Percentiles rank a stretch among this genome's conserved stretches.
These are phyloP conservation scores for Solanum pennellii DNA, from an alignment of 257 asterid species.

Conservation along the genomic window DNA sequence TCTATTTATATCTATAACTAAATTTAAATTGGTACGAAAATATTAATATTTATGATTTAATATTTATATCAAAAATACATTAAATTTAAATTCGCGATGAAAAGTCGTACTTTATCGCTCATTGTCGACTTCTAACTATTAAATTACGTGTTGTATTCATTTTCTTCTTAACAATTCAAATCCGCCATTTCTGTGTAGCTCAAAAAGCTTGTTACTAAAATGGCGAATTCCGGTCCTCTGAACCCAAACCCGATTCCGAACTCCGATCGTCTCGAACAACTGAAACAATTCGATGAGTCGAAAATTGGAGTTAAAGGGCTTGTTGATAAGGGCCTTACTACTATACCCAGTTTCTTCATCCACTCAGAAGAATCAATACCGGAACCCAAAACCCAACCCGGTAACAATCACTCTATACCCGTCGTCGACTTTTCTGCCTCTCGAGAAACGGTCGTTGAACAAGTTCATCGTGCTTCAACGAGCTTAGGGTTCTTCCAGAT, in stretches of 20 bases:
- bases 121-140: not conserved
- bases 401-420: constrained; percentile 6
- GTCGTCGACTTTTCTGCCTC: constrained; percentile 22
- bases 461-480: constrained; percentile 14
- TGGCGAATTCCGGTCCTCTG: not conserved
- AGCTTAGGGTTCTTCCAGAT: constrained; percentile 29
- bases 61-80: too few relatives aligned
- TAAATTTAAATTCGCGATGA: too few relatives aligned
- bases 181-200: not conserved
- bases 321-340: constrained; percentile 19
- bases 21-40: too few relatives aligned
- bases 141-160: not conserved
- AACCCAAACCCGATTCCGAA: not conserved
- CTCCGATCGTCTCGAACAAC: constrained; percentile 8
- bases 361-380: not conserved
- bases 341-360: constrained; percentile 23
- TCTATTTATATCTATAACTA: too few relatives aligned
- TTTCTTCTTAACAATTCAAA: not conserved
- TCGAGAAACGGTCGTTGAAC: constrained; percentile 5
- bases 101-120: too few relatives aligned
- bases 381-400: not conserved
- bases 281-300: constrained; percentile 26
- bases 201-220: not conserved
- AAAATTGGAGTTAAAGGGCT: constrained; percentile 36
- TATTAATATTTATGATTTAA: too few relatives aligned